Percentiles rank a stretch among this genome's conserved stretches.
These are phyloP conservation scores for Coleophoma cylindrospora DNA, from an alignment of 2,329 filamentous ascomycete genomes.

Conservation along the genomic window DNA sequence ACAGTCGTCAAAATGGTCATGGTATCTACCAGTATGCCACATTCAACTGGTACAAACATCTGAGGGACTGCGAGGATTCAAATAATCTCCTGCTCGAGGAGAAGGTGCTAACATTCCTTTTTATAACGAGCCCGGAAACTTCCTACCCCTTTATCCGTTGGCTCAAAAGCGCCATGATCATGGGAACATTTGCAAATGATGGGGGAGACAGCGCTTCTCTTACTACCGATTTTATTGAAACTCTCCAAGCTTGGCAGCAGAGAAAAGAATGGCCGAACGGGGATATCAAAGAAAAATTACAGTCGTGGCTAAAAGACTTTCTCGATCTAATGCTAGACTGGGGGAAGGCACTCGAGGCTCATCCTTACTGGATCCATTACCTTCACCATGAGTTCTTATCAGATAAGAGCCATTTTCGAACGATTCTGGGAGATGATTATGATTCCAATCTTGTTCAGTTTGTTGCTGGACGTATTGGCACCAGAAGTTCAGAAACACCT, in stretches of 20 bases:
- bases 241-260: not conserved
- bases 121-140: not conserved
- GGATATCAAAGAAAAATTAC: not conserved
- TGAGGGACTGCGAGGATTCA: not conserved
- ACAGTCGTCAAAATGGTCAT: not conserved
- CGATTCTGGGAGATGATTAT: not conserved
- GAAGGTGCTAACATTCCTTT: conserved; percentile 1
- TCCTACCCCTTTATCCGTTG: not conserved
- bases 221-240: conserved; percentile 1
- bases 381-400: conserved; percentile 3
- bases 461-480: not conserved
- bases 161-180: conserved; percentile 1
- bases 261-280: not conserved
- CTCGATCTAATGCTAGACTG: conserved; percentile 4
- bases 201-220: not conserved
- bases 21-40: conserved; percentile 2
- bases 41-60: conserved; percentile 4
- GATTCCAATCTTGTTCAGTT: conserved; percentile 1
- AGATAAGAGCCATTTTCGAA: not conserved
- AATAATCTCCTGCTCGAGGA: not conserved
- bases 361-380: conserved; percentile 1
- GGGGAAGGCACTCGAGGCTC: conserved; percentile 1
- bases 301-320: conserved; percentile 1
- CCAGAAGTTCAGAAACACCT: not conserved
- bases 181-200: not conserved